These are phyloP conservation scores for Polygonum aviculare DNA, from an alignment of 148 eudicot species.

Conservation along the genomic window DNA sequence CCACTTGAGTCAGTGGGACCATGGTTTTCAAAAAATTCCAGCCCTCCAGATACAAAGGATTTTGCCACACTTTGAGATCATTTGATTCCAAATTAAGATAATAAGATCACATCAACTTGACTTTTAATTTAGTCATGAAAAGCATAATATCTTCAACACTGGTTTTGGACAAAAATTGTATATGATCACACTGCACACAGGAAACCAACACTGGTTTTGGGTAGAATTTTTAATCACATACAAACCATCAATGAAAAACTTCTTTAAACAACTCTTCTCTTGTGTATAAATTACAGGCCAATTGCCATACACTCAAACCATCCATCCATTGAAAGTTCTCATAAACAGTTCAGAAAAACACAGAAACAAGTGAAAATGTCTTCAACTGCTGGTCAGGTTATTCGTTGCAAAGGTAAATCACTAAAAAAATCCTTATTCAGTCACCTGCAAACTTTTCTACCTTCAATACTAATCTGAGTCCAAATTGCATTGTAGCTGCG, in stretches of 20 bases:
- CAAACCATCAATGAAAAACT: neutral
- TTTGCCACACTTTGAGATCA: neutral
- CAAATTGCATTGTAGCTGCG: conserved; percentile 39
- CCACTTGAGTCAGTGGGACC: no score
- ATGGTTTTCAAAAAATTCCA: neutral
- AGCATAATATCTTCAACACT: neutral
- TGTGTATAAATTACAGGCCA: neutral
- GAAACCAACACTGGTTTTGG: neutral
- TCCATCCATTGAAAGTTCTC: conserved; percentile 3
- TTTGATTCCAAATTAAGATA: neutral
- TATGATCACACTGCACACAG: neutral
- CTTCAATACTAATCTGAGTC: neutral
- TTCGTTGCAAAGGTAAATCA: conserved; percentile 34
- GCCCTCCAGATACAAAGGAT: neutral
- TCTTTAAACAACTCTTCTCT: neutral
- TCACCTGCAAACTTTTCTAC: neutral
- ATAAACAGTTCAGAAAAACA: neutral
- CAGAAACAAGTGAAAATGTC: conserved; percentile 17
- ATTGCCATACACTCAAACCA: neutral
- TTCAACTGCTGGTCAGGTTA: conserved; percentile 30
- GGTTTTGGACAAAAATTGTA: neutral
- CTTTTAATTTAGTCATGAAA: neutral
- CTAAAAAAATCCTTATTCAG: neutral
- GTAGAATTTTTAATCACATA: neutral
- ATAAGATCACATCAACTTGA: neutral